Base-by-base conservation (phyloP, 768 basidiomycete genomes). In the Hebeloma cylindrosporum region DNA sequence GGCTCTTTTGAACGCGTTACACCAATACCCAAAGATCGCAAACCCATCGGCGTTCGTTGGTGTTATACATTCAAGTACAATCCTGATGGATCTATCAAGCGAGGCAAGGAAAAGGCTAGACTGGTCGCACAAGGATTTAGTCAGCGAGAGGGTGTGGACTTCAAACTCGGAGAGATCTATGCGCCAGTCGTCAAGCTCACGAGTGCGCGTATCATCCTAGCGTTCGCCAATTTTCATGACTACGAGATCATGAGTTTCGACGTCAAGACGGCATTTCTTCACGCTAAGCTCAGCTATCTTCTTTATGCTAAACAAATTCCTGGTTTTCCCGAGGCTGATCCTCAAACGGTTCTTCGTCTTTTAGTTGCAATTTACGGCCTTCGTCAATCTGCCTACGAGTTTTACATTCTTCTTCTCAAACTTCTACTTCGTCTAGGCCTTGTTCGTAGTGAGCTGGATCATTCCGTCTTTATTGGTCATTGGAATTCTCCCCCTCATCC, bases 1-100 rank as follows among this genome's bases (percentile, higher is more conserved):
- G 56, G 58, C 2, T 63, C 69, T 1, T 70, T 68, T 46, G 52
- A 59, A 28, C 48, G 46, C 0, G 45, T 51, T 0, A 23, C 22
- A 7, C 32, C 31, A 1, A 47, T 63, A 0, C 70, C 69, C 0
- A 11, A 32, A 18, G 64, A 53, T 16, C 47, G 54, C 0, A 62
- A 59, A 17, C 48, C 64, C 0, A 63, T 75, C 13, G 59, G 58
- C 0, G 49, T 58, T 8, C 43, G 46, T 5, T 72, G 71, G 71
- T 67, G 68, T 1, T 71, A 60, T 45, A 56, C 52, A 1, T 51
- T 61, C 39, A 79, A 79, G 56, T 52, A 47, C 23, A 57, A 75
- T 47, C 43, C 59, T 1, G 47, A 67, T 25, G 73, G 71, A 4
- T 50, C 51, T 0, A 63, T 73, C 13, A 50, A 53, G 0, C 22